phyloP scores from a whole-genome alignment of 140 eudicot species.

The Stevia rebaudiana region DNA sequence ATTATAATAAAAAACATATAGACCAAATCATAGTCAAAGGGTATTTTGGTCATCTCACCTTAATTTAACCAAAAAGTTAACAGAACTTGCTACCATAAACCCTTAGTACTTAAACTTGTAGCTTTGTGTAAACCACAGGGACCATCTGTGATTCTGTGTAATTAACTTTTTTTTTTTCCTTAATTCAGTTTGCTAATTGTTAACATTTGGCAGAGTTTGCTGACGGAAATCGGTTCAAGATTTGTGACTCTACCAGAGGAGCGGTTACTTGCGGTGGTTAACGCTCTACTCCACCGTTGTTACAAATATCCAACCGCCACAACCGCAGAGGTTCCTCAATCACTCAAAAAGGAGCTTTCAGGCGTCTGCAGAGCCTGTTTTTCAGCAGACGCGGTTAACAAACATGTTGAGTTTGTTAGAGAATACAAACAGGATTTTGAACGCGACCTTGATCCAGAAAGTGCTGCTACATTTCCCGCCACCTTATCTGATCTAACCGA shows the following conservation, averaged over 20 bases:
- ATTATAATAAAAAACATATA: too few relatives aligned
- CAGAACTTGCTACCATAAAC: too few relatives aligned
- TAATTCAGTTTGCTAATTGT: background rate
- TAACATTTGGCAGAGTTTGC: slow-evolving; percentile 53
- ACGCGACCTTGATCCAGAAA: slow-evolving; percentile 99
- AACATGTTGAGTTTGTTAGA: slow-evolving; percentile 94
- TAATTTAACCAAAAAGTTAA: too few relatives aligned
- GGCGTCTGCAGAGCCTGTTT: slow-evolving; percentile 99
- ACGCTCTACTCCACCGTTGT: slow-evolving; percentile 94
- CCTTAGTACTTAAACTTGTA: too few relatives aligned
- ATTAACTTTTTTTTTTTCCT: background rate
- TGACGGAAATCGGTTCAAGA: slow-evolving; percentile 94
- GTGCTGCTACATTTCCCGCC: slow-evolving; percentile 82
- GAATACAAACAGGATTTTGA: slow-evolving; percentile 98
- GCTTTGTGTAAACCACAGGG: too few relatives aligned
- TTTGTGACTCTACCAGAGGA: slow-evolving; percentile 99
- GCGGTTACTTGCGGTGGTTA: slow-evolving; percentile 93
- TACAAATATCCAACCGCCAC: slow-evolving; percentile 97
- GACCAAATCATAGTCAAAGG: too few relatives aligned
- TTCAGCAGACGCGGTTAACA: slow-evolving; percentile 97
- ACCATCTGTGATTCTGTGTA: too few relatives aligned
- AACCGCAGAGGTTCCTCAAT: slow-evolving; percentile 97
- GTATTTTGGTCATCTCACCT: too few relatives aligned
- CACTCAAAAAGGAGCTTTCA: slow-evolving; percentile 96
- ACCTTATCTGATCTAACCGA: slow-evolving; percentile 95